Conservation (phyloP, 495 filamentous ascomycete genomes). For the Penicillium fimorum region DNA sequence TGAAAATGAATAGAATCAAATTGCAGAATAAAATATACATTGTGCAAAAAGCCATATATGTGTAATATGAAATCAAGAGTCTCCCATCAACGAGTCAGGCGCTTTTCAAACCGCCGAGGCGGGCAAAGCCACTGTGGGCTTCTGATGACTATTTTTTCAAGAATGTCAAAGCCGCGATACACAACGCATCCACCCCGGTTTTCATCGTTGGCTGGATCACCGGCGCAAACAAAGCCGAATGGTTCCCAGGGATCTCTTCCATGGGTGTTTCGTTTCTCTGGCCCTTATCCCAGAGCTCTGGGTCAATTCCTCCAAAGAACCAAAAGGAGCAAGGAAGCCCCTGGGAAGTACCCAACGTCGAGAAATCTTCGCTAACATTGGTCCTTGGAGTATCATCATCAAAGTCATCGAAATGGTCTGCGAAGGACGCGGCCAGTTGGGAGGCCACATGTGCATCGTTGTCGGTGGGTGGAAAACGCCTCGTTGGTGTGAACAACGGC, state of each 20-base stretch:
- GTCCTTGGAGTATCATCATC: conserved; percentile 35
- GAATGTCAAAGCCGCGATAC: conserved; percentile 54
- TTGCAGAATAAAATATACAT: not conserved
- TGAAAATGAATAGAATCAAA: not conserved
- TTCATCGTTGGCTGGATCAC: conserved; percentile 62
- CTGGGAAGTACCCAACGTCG: conserved; percentile 37
- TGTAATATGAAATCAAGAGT: not conserved
- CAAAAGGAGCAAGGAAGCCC: conserved; percentile 46
- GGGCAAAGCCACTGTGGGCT: not conserved
- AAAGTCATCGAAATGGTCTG: conserved; percentile 40
- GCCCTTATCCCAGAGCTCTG: conserved; percentile 43
- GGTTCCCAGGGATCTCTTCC: conserved; percentile 50
- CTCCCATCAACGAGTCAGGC: not conserved
- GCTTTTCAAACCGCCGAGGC: not conserved
- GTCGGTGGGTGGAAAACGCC: conserved; percentile 44
- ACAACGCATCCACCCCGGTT: conserved; percentile 56
- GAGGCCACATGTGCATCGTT: conserved; percentile 37
- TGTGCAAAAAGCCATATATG: not conserved
- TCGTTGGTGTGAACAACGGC: conserved; percentile 43
- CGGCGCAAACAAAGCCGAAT: conserved; percentile 61
- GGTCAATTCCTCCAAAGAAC: conserved; percentile 47
- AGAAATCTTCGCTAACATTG: conserved; percentile 49
- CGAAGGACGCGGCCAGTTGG: conserved; percentile 35
- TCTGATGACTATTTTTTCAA: conserved; percentile 19
- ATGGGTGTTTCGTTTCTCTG: conserved; percentile 15